Base-by-base conservation (phyloP, 805 yeast genomes). In the Suhomyces sp. region DNA sequence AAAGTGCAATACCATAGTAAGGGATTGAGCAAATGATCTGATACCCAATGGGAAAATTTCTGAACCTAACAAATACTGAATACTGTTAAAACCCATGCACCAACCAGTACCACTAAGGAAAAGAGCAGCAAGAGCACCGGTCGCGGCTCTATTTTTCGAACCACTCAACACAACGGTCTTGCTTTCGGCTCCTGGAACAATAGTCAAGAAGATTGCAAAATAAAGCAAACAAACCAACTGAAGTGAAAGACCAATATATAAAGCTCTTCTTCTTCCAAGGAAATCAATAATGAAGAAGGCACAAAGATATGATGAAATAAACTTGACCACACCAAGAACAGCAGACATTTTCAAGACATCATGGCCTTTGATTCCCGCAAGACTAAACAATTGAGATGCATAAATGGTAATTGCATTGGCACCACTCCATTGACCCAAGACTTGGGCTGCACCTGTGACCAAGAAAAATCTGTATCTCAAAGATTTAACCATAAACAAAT, bases 381-480 rank as follows among this genome's bases (percentile, higher is more conserved):
- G 59, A 15, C 56, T 57, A 31, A 63, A 62, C 51, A 63, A 56
- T 35, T 62, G 64, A 13, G 62, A 58, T 6, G 66, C 64, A 35
- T 63, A 63, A 27, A 63, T 63, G 12, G 67, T 63, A 40, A 63
- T 54, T 9, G 67, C 67, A 44, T 63, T 63, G 26, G 67, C 65
- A 48, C 67, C 67, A 17, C 62, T 55, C 66, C 66, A 63, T 49
- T 63, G 67, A 46, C 67, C 67, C 51, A 63, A 54, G 33, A 63
- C 24, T 44, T 63, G 67, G 8, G 61, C 59, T 19, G 44, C 45
- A 10, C 54, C 58, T 5, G 63, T 56, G 33, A 63, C 53, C 41
- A 57, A 55, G 38, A 63, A 62, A 52, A 63, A 62, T 44, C 67
- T 54, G 60, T 63, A 63, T 31, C 60, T 45, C 46, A 60, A 54